Evolutionary conservation across 2,329 filamentous ascomycete genomes (phyloP).

Genomic region (Cladobotryum protrusum): DNA sequence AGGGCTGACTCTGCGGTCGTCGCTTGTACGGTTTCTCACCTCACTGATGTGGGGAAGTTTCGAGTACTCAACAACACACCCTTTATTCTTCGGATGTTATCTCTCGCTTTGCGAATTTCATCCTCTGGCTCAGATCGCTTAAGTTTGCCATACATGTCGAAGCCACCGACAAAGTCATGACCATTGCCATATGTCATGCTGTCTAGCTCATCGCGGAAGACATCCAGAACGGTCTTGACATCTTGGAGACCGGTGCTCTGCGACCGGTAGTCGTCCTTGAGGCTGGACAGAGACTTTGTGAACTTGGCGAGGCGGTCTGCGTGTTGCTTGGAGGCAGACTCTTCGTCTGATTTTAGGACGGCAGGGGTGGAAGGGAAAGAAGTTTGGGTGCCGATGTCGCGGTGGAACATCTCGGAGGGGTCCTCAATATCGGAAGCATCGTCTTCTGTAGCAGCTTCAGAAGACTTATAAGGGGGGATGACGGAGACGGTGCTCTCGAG

Average conservation of each 20-base stretch:
- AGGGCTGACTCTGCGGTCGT: not conserved
- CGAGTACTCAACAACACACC: constrained; percentile 69
- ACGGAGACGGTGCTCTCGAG: constrained; percentile 56
- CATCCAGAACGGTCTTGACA: constrained; percentile 46
- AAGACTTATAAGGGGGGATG: constrained; percentile 38
- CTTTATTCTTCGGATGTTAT: constrained; percentile 72
- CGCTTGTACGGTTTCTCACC: constrained; percentile 14
- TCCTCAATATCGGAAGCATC: constrained; percentile 48
- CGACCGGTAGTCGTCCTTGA: constrained; percentile 38
- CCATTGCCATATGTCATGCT: constrained; percentile 43
- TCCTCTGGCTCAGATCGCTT: constrained; percentile 53
- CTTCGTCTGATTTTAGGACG: constrained; percentile 6
- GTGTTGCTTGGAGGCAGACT: constrained; percentile 33
- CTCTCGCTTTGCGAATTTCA: constrained; percentile 66
- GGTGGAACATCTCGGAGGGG: constrained; percentile 74
- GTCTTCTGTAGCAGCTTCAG: constrained; percentile 16
- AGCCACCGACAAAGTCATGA: constrained; percentile 31
- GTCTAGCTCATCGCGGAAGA: constrained; percentile 61
- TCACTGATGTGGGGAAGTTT: constrained; percentile 56
- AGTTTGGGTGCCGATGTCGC: constrained; percentile 75
- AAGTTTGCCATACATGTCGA: constrained; percentile 38
- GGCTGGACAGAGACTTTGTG: constrained; percentile 33
- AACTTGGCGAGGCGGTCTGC: constrained; percentile 37
- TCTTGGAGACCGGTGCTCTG: constrained; percentile 46
- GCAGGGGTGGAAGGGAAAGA: constrained; percentile 31